Conservation (phyloP, 306 rosid species). For the Pyrus betulifolia region DNA sequence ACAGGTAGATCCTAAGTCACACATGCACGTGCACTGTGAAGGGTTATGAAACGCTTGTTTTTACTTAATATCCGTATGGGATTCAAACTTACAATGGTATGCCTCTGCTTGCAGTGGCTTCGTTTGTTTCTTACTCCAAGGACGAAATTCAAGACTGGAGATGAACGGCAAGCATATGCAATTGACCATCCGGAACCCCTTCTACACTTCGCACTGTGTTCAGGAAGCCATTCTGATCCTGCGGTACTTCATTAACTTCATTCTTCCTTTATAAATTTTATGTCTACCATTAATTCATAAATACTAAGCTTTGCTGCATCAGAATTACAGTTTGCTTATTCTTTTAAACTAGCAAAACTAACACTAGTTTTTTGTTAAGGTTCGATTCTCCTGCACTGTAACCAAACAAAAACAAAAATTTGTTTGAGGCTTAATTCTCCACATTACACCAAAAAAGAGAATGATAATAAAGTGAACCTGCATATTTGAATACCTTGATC, state of each 20-base stretch:
- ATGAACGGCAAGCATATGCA: slow-evolving; percentile 55
- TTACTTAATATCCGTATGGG: not conserved
- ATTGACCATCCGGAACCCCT: slow-evolving; percentile 73
- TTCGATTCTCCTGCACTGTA: not conserved
- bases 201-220: slow-evolving; percentile 75
- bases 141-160: slow-evolving; percentile 66
- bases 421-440: too few species aligned
- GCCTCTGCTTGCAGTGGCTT: slow-evolving; percentile 60
- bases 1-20: slow-evolving; percentile 46
- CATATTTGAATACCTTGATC: not conserved
- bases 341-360: too few species aligned
- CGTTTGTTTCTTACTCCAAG: slow-evolving; percentile 59
- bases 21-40: not conserved
- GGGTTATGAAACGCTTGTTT: not conserved
- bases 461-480: not conserved
- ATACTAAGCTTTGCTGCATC: not conserved
- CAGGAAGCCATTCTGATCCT: slow-evolving; percentile 95
- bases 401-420: not conserved
- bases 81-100: not conserved
- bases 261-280: not conserved
- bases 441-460: not conserved
- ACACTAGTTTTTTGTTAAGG: not conserved
- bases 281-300: not conserved
- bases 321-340: not conserved
- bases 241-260: slow-evolving; percentile 47